These are phyloP conservation scores for Paramecium octaurelia DNA, from an alignment of 73 alveolate genomes.

Conservation along the genomic window DNA sequence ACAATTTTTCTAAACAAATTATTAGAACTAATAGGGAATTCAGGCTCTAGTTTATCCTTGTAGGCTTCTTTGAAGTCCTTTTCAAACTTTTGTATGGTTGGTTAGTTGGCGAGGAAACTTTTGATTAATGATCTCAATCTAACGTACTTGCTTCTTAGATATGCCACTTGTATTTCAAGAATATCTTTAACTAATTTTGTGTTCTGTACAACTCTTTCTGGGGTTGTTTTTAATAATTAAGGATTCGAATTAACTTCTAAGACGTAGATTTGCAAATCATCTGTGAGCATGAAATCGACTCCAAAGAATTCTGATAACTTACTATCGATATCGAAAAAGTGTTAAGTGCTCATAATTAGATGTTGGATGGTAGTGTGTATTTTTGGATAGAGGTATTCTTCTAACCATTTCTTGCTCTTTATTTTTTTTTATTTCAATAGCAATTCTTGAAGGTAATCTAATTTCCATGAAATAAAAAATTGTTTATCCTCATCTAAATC, in stretches of 20 bases:
- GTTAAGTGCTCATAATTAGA: not conserved
- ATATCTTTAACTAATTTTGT: constrained; percentile 30
- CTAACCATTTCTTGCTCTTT: constrained; percentile 25
- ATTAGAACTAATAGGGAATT: not conserved
- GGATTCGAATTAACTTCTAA: constrained; percentile 59
- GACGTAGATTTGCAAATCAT: constrained; percentile 32
- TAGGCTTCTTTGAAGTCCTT: not conserved
- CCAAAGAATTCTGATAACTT: constrained; percentile 52
- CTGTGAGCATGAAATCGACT: constrained; percentile 27
- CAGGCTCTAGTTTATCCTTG: constrained; percentile 1
- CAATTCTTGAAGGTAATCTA: constrained; percentile 40
- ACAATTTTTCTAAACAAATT: constrained; percentile 26
- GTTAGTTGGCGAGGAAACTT: not conserved
- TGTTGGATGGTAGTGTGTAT: constrained; percentile 37
- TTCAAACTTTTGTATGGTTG: not conserved
- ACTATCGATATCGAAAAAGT: constrained; percentile 23
- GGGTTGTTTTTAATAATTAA: constrained; percentile 1
- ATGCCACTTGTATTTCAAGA: not conserved
- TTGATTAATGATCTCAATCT: not conserved
- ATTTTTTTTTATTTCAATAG: constrained; percentile 38
- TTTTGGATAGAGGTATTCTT: constrained; percentile 46
- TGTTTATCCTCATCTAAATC: not conserved
- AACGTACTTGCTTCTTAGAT: constrained; percentile 10
- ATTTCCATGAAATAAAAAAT: constrained; percentile 29
- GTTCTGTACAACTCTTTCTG: not conserved